Percentiles rank a stretch among this genome's conserved stretches.
These are phyloP conservation scores for Mimosa pudica DNA, from an alignment of 306 rosid genomes.

Conservation along the genomic window DNA sequence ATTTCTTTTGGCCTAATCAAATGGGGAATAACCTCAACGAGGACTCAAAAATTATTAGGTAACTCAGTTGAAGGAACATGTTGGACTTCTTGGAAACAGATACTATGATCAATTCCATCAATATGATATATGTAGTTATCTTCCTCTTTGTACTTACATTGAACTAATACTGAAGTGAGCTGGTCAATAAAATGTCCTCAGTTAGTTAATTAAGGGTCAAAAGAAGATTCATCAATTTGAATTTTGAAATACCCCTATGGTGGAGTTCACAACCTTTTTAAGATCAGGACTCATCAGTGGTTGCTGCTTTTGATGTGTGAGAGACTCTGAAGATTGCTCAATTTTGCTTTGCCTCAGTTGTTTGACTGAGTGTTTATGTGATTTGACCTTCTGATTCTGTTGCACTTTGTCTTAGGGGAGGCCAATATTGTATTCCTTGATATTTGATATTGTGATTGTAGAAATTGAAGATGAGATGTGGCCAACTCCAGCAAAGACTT, in stretches of 20 bases:
- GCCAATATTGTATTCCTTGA: constrained; percentile 63
- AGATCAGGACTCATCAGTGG: constrained; percentile 83
- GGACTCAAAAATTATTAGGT: constrained; percentile 34
- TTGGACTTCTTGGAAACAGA: constrained; percentile 54
- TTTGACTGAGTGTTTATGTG: constrained; percentile 80
- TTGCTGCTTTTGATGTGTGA: constrained; percentile 79
- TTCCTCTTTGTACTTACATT: constrained; percentile 29
- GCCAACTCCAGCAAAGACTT: neutral
- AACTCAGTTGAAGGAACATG: constrained; percentile 46
- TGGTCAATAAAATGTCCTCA: constrained; percentile 57
- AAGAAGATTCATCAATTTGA: constrained; percentile 64
- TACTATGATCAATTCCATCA: constrained; percentile 28
- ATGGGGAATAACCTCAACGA: constrained; percentile 21
- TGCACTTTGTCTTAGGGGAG: constrained; percentile 62
- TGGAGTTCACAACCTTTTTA: constrained; percentile 57
- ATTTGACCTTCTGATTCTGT: constrained; percentile 52
- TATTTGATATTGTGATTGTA: constrained; percentile 66
- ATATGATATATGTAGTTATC: neutral
- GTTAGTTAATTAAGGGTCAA: constrained; percentile 61
- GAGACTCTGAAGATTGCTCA: constrained; percentile 41
- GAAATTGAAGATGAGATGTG: constrained; percentile 65
- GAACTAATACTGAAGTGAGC: constrained; percentile 50
- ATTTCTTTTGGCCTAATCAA: constrained; percentile 18
- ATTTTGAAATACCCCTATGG: constrained; percentile 67
- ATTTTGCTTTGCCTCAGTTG: constrained; percentile 75